Conservation (phyloP, 352 stramenopile species). For the Phytophthora ramorum region DNA sequence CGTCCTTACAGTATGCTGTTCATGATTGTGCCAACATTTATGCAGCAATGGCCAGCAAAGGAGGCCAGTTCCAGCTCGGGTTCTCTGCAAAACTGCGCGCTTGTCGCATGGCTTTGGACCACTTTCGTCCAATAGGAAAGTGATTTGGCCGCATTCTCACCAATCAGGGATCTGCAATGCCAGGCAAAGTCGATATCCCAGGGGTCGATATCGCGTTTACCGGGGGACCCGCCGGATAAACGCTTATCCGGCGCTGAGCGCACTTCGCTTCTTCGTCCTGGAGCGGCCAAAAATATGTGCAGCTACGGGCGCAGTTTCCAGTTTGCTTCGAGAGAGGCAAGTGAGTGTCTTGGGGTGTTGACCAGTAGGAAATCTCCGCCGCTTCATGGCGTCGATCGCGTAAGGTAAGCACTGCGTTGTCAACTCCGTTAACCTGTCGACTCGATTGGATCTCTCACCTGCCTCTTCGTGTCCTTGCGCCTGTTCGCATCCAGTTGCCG, state of each 20-base stretch:
- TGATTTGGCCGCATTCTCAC: background rate
- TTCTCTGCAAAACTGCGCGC: conserved; percentile 15
- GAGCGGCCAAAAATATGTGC: conserved; percentile 48
- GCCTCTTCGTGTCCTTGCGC: conserved; percentile 6
- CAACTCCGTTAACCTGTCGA: background rate
- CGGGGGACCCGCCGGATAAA: conserved; percentile 26
- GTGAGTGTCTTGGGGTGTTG: background rate
- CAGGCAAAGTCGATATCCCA: conserved; percentile 20
- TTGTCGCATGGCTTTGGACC: conserved; percentile 23
- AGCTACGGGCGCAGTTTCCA: conserved; percentile 40
- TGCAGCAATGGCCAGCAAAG: background rate
- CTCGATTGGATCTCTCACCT: conserved; percentile 5
- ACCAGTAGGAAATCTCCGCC: background rate
- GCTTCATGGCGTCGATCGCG: background rate
- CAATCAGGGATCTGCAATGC: background rate
- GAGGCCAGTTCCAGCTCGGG: conserved; percentile 32
- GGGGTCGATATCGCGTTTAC: conserved; percentile 22
- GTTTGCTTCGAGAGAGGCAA: conserved; percentile 31
- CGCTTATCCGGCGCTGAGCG: conserved; percentile 25
- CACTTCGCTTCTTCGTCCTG: conserved; percentile 7
- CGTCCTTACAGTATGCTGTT: background rate
- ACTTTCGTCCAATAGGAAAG: conserved; percentile 12
- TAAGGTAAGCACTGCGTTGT: conserved; percentile 1
- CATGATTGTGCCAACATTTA: conserved; percentile 4
- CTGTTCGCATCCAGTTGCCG: background rate